These are phyloP conservation scores for Luzula sylvatica DNA, from an alignment of 176 grass and related monocot species.

Conservation along the genomic window DNA sequence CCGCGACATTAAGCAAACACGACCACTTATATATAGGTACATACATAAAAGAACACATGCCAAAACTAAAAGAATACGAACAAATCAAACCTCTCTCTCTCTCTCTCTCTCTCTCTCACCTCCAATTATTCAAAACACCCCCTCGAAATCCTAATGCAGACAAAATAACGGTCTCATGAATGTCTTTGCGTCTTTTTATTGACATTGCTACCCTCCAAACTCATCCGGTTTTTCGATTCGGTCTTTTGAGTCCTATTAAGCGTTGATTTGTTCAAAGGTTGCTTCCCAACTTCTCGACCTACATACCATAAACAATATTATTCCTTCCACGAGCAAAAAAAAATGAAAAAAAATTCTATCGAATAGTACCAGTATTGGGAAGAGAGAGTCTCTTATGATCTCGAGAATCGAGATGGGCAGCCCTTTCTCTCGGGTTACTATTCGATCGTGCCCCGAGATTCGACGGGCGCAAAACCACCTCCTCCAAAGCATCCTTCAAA, in stretches of 20 bases:
- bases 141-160: background rate
- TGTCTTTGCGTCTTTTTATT: constrained; percentile 2
- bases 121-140: no score
- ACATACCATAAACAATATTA: background rate
- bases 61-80: constrained; percentile 11
- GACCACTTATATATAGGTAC: background rate
- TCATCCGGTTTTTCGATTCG: constrained; percentile 8
- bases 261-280: constrained; percentile 18
- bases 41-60: background rate
- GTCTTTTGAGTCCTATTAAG: constrained; percentile 13
- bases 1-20: background rate
- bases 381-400: constrained; percentile 61
- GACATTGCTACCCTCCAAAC: background rate
- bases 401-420: constrained; percentile 24
- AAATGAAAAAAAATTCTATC: background rate
- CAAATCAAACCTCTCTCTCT: background rate
- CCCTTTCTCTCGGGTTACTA: constrained; percentile 77
- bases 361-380: constrained; percentile 19
- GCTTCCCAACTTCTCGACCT: constrained; percentile 18
- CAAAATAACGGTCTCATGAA: constrained; percentile 12
- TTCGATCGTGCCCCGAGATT: constrained; percentile 31
- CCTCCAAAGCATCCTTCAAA: constrained; percentile 38
- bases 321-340: no score
- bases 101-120: background rate
- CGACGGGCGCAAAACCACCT: constrained; percentile 33